Conservation (phyloP, 2,329 filamentous ascomycete species). For the Aspergillus floridensis region DNA sequence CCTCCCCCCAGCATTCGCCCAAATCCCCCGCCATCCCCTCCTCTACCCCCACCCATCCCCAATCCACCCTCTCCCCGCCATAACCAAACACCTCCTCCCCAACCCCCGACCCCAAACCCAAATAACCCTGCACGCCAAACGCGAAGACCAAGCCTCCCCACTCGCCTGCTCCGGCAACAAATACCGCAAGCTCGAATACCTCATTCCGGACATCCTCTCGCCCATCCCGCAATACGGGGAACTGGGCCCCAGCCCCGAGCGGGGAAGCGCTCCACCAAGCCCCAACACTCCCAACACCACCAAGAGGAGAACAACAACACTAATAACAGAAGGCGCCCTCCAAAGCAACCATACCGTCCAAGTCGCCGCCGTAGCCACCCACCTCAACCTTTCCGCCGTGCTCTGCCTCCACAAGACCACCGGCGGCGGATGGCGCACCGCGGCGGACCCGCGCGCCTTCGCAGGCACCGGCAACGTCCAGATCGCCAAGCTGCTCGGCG, state of each 20-base stretch:
- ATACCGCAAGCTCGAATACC: constrained; percentile 40
- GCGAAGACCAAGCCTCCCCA: constrained; percentile 36
- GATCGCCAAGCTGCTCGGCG: constrained; percentile 27
- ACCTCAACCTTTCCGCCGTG: constrained; percentile 26
- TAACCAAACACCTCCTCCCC: constrained; percentile 13
- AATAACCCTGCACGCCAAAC: constrained; percentile 32
- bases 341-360: constrained; percentile 41
- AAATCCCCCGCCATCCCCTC: constrained; percentile 30
- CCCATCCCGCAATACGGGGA: background rate
- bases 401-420: constrained; percentile 30
- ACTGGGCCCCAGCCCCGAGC: background rate
- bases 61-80: constrained; percentile 30
- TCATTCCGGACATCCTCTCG: constrained; percentile 34
- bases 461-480: constrained; percentile 28
- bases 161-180: constrained; percentile 38
- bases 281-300: too few relatives aligned
- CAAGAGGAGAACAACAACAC: too few relatives aligned
- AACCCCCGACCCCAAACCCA: background rate
- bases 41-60: constrained; percentile 31
- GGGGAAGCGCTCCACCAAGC: too few relatives aligned
- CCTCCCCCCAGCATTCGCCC: constrained; percentile 24
- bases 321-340: constrained; percentile 37
- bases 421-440: constrained; percentile 24
- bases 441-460: constrained; percentile 21
- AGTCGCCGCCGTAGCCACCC: constrained; percentile 30